These are phyloP conservation scores for Pelargonium citronellum DNA, from an alignment of 441 rosid species.

Conservation along the genomic window DNA sequence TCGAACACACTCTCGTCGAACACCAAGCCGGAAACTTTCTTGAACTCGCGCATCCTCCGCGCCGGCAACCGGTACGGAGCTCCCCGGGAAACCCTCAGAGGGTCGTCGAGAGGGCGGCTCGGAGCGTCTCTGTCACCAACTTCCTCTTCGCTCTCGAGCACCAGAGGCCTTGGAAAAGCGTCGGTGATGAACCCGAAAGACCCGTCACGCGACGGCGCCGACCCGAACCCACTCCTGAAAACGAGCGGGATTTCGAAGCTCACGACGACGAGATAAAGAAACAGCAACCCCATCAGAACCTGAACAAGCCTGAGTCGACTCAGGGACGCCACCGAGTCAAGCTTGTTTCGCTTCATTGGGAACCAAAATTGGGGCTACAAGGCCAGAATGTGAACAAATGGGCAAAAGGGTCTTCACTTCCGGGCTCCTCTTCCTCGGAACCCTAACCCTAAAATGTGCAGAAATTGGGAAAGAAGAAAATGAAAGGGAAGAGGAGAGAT, in stretches of 20 bases:
- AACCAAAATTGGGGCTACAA: background rate
- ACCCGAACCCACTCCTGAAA: constrained; percentile 27
- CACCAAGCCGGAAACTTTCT: constrained; percentile 34
- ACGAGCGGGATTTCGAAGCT: constrained; percentile 48
- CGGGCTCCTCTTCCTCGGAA: background rate
- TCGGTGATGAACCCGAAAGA: constrained; percentile 25
- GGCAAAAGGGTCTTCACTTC: background rate
- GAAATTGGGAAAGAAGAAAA: background rate
- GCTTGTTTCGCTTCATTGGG: constrained; percentile 45
- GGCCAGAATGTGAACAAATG: too few relatives aligned
- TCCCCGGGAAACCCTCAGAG: constrained; percentile 1
- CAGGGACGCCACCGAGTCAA: constrained; percentile 31
- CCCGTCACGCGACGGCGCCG: constrained; percentile 21
- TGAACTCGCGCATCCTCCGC: constrained; percentile 36
- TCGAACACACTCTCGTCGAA: constrained; percentile 39
- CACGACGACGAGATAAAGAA: constrained; percentile 43
- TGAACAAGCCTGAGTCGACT: constrained; percentile 44
- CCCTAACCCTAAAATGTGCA: background rate
- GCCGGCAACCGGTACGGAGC: constrained; percentile 4
- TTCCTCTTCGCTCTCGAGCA: constrained; percentile 28
- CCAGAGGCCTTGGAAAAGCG: constrained; percentile 33
- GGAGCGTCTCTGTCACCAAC: constrained; percentile 26
- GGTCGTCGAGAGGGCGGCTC: constrained; percentile 13
- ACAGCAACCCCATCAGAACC: constrained; percentile 30
- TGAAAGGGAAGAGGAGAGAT: background rate